These are phyloP conservation scores for Phytophthora sp. DNA, from an alignment of 352 stramenopile genomes.

Conservation along the genomic window DNA sequence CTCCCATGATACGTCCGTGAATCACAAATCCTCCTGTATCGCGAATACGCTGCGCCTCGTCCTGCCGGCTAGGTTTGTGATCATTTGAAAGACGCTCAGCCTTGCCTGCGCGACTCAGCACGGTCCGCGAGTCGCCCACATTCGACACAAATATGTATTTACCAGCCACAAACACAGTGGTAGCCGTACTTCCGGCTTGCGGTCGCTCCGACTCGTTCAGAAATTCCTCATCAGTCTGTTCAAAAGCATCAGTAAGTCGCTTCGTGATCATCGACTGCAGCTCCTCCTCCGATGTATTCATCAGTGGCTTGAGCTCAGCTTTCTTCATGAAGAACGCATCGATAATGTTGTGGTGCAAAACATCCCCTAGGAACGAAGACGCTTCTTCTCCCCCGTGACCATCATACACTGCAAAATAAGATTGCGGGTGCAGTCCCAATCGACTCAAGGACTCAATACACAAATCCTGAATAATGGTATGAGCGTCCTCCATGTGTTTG, in stretches of 20 bases:
- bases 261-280: constrained; percentile 60
- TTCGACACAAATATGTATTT: constrained; percentile 95
- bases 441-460: constrained; percentile 63
- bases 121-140: constrained; percentile 95
- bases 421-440: constrained; percentile 80
- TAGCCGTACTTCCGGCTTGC: constrained; percentile 93
- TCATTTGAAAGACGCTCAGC: constrained; percentile 95
- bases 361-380: constrained; percentile 89
- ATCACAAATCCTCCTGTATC: constrained; percentile 93
- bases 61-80: constrained; percentile 93
- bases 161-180: constrained; percentile 94
- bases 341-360: constrained; percentile 73
- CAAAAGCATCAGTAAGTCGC: constrained; percentile 58
- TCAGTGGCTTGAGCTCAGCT: constrained; percentile 40
- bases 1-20: constrained; percentile 94
- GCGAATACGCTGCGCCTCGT: constrained; percentile 95
- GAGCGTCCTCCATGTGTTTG: constrained; percentile 97
- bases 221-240: constrained; percentile 79
- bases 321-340: constrained; percentile 64
- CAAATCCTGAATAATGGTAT: constrained; percentile 94
- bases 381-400: constrained; percentile 95
- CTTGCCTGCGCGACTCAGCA: constrained; percentile 89
- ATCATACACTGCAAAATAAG: constrained; percentile 97
- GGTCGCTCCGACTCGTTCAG: constrained; percentile 65
- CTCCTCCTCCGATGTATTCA: constrained; percentile 43